phyloP scores from a whole-genome alignment of 169 alveolate species.

The Besnoitia besnoiti region DNA sequence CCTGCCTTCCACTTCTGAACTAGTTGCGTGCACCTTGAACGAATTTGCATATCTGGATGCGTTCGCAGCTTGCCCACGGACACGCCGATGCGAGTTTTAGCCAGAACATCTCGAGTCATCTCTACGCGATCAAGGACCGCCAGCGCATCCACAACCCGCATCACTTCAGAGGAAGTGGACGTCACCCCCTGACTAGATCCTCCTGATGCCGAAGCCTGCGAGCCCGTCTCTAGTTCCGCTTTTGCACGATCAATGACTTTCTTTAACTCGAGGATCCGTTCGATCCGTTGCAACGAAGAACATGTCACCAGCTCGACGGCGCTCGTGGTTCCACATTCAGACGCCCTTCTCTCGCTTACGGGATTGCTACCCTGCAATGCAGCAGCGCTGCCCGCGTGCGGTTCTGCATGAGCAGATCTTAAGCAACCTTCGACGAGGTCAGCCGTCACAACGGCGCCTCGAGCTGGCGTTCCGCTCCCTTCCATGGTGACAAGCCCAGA shows the following conservation, averaged over 20 bases:
- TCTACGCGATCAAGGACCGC: not conserved
- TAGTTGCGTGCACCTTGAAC: not conserved
- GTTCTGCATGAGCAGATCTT: not conserved
- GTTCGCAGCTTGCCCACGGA: constrained; percentile 51
- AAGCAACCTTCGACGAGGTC: not conserved
- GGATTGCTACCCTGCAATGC: not conserved
- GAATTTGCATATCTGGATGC: constrained; percentile 28
- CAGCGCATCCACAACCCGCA: not conserved
- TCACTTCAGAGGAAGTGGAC: not conserved
- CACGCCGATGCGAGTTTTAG: constrained; percentile 56
- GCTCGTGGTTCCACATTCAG: not conserved
- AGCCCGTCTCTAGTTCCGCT: not conserved
- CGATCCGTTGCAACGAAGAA: not conserved
- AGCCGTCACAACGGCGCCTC: not conserved
- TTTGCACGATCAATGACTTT: not conserved
- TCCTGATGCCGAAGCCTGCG: not conserved
- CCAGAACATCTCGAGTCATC: constrained; percentile 42
- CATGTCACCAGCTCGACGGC: not conserved
- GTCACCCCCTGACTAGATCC: not conserved
- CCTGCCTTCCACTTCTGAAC: constrained; percentile 53
- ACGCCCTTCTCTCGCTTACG: not conserved
- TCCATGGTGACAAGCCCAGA: not conserved
- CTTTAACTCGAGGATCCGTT: constrained; percentile 32
- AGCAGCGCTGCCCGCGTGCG: not conserved
- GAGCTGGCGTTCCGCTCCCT: not conserved